Base-by-base conservation (phyloP, 2,329 filamentous ascomycete species). In the Fusarium pseudoanthophilum region DNA sequence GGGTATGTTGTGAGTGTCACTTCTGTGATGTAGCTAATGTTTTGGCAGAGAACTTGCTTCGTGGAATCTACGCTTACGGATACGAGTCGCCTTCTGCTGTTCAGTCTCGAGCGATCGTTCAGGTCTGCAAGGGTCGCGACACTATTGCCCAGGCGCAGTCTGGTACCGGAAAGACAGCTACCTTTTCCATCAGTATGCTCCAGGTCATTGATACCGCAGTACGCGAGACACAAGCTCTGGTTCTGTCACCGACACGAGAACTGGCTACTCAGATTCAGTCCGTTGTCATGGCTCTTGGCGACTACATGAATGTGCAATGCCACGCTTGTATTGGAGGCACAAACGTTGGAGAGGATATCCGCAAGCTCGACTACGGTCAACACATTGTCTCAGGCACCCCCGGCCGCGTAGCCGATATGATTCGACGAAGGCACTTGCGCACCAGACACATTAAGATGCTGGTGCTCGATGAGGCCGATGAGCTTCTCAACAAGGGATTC, bases 281-380 rank as follows among this genome's bases (percentile, higher is more conserved):
- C 40, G 96, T 99, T 67, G 93, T 99, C 77, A 97, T 98, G 91
- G 96, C 96, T n/a, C 90, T 99, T n/a, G 96, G 96, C 75, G 96
- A 99, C 84, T 99, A 98, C 87, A 98, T 99, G 96, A 98, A 98
- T 81, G 94, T 99, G 7, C 95, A 99, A 84, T 99, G 96, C 85
- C 96, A 99, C 80, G 95, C 96, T 67, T 99, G 96, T 84, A 98
- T 99, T 79, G 96, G 96, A 76, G 96, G 96, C 69, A 99, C 96
- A 76, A 98, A 97, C 80, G 95, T 99, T 42, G 95, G 96, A 78
- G 96, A 98, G 82, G 96, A 99, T 81, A 99, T 99, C 78, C 92
- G 94, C 82, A 97, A 97, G 85, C 93, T 99, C 71, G 95, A 98
- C 82, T 96, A 98, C 79, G 96, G 96, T 73, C 96, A 97, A 83